A percentile compares a stretch with the other conserved stretches of the same genome.
Conservation (phyloP, 2,329 filamentous ascomycete genomes). For the Anisogramma anomala region DNA sequence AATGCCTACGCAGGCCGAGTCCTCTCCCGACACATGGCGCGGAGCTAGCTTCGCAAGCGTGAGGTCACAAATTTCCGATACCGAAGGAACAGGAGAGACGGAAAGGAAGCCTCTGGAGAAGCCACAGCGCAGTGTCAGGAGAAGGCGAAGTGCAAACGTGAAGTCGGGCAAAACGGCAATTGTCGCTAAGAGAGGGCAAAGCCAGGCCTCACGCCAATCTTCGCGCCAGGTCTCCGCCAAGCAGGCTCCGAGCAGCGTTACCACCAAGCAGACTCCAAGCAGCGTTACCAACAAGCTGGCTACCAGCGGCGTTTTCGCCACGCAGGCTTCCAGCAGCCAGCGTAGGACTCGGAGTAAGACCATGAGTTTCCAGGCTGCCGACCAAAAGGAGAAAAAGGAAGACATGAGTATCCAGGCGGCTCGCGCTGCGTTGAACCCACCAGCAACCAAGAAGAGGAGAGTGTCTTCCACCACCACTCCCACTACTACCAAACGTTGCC, state of each 20-base stretch:
- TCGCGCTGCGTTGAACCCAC: slow-evolving; percentile 22
- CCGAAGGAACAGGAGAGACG: slow-evolving; percentile 1
- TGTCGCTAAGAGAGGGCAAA: slow-evolving; percentile 2
- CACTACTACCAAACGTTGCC: slow-evolving; percentile 21
- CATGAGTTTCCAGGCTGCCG: slow-evolving; percentile 11
- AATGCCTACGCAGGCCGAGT: neutral
- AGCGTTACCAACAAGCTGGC: too few relatives aligned
- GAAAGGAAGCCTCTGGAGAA: neutral
- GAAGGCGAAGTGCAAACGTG: neutral
- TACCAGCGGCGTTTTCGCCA: neutral
- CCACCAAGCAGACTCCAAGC: slow-evolving; percentile 2
- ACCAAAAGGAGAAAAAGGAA: slow-evolving; percentile 15
- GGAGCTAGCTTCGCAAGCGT: slow-evolving; percentile 7
- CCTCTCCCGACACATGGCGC: neutral
- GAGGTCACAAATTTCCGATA: slow-evolving; percentile 8
- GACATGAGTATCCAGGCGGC: slow-evolving; percentile 23
- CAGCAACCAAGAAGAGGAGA: slow-evolving; percentile 18
- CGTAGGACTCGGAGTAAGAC: slow-evolving; percentile 13
- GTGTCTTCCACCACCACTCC: slow-evolving; percentile 4
- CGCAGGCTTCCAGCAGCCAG: slow-evolving; percentile 6
- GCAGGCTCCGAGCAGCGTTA: slow-evolving; percentile 1
- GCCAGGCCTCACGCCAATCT: neutral
- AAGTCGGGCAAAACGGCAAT: neutral
- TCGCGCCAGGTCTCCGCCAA: neutral
- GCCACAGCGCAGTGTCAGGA: slow-evolving; percentile 1